Evolutionary conservation across 441 rosid genomes (phyloP).

Genomic region (Eruca vesicaria): DNA sequence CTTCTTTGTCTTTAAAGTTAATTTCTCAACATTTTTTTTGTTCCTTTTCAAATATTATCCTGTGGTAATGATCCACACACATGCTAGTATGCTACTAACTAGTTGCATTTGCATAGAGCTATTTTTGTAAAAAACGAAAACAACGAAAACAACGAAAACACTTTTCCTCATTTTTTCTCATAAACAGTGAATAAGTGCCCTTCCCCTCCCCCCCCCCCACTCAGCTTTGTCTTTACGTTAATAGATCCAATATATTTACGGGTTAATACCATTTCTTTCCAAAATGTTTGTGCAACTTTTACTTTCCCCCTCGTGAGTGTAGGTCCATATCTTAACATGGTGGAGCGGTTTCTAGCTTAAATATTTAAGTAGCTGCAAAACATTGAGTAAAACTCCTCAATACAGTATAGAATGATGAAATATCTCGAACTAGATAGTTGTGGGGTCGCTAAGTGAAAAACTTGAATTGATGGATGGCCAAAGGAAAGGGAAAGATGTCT

Average conservation of each 20-base stretch:
- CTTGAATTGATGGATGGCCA: slow-evolving; percentile 22
- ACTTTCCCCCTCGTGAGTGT: neutral
- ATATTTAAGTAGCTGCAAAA: neutral
- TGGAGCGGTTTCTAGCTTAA: neutral
- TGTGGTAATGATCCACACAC: slow-evolving; percentile 26
- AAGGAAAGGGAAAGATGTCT: slow-evolving; percentile 6
- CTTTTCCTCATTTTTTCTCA: neutral
- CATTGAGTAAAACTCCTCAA: neutral
- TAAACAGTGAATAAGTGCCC: slow-evolving; percentile 1
- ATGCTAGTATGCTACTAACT: slow-evolving; percentile 8
- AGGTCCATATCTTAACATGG: slow-evolving; percentile 8
- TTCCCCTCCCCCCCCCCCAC: neutral
- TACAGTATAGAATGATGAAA: neutral
- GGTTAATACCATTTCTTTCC: neutral
- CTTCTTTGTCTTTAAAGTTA: slow-evolving; percentile 15
- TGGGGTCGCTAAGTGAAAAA: slow-evolving; percentile 20
- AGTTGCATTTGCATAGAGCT: slow-evolving; percentile 2
- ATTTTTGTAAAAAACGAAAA: neutral
- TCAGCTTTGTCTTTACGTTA: slow-evolving; percentile 11
- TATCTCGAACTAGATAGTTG: neutral
- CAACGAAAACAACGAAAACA: neutral
- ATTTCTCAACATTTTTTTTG: slow-evolving; percentile 3
- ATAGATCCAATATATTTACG: neutral
- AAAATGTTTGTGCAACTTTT: slow-evolving; percentile 2
- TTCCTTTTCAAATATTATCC: neutral